phyloP scores from a whole-genome alignment of 805 yeast species.

The Wickerhamiella kurtzmanii region DNA sequence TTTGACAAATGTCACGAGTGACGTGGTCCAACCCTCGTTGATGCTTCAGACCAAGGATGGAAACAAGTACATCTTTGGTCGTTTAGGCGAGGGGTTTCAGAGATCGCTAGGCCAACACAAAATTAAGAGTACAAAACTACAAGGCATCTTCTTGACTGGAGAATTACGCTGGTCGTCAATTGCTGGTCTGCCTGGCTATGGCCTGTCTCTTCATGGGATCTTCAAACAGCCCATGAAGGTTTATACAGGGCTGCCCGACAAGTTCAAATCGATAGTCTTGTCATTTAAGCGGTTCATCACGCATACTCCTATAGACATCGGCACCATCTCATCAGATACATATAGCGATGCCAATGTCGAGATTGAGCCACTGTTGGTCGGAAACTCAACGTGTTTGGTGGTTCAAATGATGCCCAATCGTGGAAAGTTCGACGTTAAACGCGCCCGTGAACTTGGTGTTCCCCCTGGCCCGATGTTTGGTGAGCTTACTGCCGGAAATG shows the following conservation, averaged over 20 bases:
- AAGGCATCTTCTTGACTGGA: constrained; percentile 67
- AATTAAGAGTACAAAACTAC: constrained; percentile 42
- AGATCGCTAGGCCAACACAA: constrained; percentile 52
- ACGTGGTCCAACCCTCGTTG: constrained; percentile 36
- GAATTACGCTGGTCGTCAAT: constrained; percentile 59
- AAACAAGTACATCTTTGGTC: constrained; percentile 55
- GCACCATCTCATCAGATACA: constrained; percentile 12
- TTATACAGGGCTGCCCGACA: constrained; percentile 31
- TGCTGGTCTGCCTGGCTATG: constrained; percentile 87
- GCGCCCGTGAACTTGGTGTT: constrained; percentile 57
- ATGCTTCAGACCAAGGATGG: constrained; percentile 37
- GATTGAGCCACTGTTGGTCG: constrained; percentile 15
- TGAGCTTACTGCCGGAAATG: constrained; percentile 43
- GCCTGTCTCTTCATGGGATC: constrained; percentile 60
- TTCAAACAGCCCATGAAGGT: constrained; percentile 28
- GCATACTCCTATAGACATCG: constrained; percentile 46
- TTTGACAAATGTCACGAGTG: constrained; percentile 33
- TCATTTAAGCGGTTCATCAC: constrained; percentile 83
- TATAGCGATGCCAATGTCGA: constrained; percentile 21
- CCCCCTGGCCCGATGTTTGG: constrained; percentile 50
- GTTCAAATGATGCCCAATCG: constrained; percentile 51
- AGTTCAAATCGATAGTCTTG: constrained; percentile 45
- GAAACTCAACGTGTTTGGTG: constrained; percentile 40
- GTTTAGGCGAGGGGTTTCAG: constrained; percentile 76
- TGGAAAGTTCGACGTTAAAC: constrained; percentile 59